Base-by-base conservation (phyloP, 208 protist genomes). In the Wallacemonas sp. region DNA sequence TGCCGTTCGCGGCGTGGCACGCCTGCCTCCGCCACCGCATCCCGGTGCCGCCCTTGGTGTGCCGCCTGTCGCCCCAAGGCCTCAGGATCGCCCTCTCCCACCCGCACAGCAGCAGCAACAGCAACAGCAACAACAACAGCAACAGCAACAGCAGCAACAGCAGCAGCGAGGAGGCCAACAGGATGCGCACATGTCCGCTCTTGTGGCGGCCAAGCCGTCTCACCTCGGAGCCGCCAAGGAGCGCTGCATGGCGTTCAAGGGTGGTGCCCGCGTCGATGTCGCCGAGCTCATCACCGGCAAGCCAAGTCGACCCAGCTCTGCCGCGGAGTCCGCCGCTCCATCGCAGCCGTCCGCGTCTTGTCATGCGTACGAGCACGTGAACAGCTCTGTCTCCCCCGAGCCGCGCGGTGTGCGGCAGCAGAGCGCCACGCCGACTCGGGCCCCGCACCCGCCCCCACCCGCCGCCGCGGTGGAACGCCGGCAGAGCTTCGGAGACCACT, bases 251-350 rank as follows among this genome's bases (percentile, higher is more conserved):
- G 17, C 30, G 2, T 58, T 58, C 51, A 26, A 58, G 28, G 12
- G 31, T 3, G 51, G 51, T 19, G 28, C 19, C 9, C 51, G 51
- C 28, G 51, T 58, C 14, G 51, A 58, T 19, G 51, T 58, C 12
- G 51, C 51, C 0, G 51, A 58, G 30, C 51, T 58, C 51, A 24
- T 58, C 51, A 58, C 51, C 4, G 51, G 51, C 30, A 58, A 58
- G 51, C 14, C 51, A 4, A 58, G 51, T 21, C 51, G 51, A 12
- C 51, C 51, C n/a, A n/a, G 12, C 26, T 58, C 51, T 0, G 51
- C 51, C n/a, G n/a, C n/a, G 9, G 44, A 9, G 8, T 55, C 47
- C 47, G n/a, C 47, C n/a, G 12, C 44, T 5, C 6, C 44, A 19
- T 19, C 44, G 44, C 17, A 49, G 17, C 44, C 44, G 44, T 21